A percentile compares a stretch with the other conserved stretches of the same genome.
Conservation (phyloP, 495 filamentous ascomycete genomes). For the Terfezia claveryi region DNA sequence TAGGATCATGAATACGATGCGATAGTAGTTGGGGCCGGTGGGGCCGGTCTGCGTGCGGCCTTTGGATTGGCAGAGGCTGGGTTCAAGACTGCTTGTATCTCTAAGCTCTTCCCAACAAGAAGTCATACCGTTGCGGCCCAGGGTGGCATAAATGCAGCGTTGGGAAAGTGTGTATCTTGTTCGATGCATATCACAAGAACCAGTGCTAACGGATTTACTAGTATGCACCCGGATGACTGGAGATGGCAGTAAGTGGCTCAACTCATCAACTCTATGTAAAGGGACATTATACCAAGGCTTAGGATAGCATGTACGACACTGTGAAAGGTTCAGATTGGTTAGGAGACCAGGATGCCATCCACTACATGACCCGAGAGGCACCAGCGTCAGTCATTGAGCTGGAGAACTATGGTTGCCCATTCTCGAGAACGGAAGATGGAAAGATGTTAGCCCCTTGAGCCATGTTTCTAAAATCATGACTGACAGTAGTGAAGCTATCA, state of each 20-base stretch:
- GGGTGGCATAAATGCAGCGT: slow-evolving; percentile 84
- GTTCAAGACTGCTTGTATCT: slow-evolving; percentile 96
- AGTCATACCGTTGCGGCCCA: slow-evolving; percentile 90
- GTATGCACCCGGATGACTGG: slow-evolving; percentile 81
- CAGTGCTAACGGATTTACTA: slow-evolving; percentile 17
- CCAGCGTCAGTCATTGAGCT: slow-evolving; percentile 80
- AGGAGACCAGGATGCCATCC: slow-evolving; percentile 94
- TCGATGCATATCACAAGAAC: slow-evolving; percentile 28
- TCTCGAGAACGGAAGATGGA: slow-evolving; percentile 91
- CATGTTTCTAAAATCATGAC: slow-evolving; percentile 6
- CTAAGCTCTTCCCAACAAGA: slow-evolving; percentile 90
- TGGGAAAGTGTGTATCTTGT: slow-evolving; percentile 39
- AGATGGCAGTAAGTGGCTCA: slow-evolving; percentile 45
- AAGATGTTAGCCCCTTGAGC: slow-evolving; percentile 33
- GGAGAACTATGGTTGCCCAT: slow-evolving; percentile 94
- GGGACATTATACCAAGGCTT: not conserved
- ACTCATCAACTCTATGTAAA: not conserved
- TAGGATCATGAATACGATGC: slow-evolving; percentile 69
- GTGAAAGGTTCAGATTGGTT: slow-evolving; percentile 98
- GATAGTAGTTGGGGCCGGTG: slow-evolving; percentile 83
- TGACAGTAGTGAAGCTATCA: slow-evolving; percentile 37
- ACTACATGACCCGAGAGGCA: slow-evolving; percentile 96
- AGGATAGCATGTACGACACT: slow-evolving; percentile 70
- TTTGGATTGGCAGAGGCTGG: slow-evolving; percentile 94
- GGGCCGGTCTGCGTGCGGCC: slow-evolving; percentile 79